Evolutionary conservation across 805 yeast genomes (phyloP).

Genomic region (Alloascoidea africana): DNA sequence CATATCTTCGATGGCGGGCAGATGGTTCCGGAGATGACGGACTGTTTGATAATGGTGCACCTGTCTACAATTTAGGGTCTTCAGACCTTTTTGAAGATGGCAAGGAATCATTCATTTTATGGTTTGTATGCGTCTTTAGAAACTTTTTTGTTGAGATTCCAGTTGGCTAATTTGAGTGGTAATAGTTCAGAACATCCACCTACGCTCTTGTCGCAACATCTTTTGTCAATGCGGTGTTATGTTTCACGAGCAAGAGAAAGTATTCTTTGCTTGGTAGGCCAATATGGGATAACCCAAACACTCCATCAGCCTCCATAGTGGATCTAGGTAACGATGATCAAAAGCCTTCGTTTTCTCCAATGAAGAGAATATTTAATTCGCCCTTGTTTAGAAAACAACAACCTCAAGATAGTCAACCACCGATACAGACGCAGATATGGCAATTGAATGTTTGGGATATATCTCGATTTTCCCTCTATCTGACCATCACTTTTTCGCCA

Average conservation of each 20-base stretch:
- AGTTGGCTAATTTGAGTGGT: no score
- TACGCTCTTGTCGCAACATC: background rate
- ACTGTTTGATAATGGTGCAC: constrained; percentile 6
- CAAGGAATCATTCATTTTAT: constrained; percentile 8
- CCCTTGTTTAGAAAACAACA: constrained; percentile 17
- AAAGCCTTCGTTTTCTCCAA: constrained; percentile 9
- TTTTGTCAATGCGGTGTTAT: background rate
- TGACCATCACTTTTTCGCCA: constrained; percentile 39
- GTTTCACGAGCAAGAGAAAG: background rate
- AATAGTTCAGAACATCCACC: background rate
- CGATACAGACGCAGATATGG: constrained; percentile 18
- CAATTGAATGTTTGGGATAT: constrained; percentile 48
- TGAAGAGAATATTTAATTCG: constrained; percentile 10
- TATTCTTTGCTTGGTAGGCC: constrained; percentile 10
- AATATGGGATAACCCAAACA: constrained; percentile 9
- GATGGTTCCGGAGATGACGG: constrained; percentile 5
- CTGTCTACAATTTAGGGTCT: constrained; percentile 8
- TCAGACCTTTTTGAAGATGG: constrained; percentile 6
- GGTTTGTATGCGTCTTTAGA: constrained; percentile 11
- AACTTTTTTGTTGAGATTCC: constrained; percentile 12
- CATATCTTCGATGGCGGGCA: background rate
- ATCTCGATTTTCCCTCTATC: constrained; percentile 28
- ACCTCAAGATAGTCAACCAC: background rate
- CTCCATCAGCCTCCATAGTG: constrained; percentile 10
- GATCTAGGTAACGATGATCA: constrained; percentile 10